Evolutionary conservation across 2,329 filamentous ascomycete species (phyloP), one percentile per base, ranked within the genome.

Genomic region (Leptographium wingfieldii): DNA sequence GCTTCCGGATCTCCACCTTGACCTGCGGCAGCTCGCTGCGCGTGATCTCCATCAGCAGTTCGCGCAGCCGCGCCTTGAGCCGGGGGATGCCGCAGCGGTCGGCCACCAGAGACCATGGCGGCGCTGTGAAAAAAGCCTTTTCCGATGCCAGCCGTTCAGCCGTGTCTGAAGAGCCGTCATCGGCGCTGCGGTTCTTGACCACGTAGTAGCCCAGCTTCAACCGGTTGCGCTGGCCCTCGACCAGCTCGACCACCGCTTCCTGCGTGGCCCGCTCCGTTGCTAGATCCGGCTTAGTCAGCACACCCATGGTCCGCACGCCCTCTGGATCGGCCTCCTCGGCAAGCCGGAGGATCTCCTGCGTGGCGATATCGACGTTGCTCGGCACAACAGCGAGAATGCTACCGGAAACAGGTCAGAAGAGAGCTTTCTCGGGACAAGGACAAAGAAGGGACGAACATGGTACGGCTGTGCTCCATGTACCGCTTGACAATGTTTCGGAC

Each of bases 221-320:
- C 1, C 73, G 66, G 1, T 71, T 69, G 3, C 72, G 69, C 16
- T 73, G 75, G 0, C 76, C 76, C 0, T 58, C 54, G 0, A 80
- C 70, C 0, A 78, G 72, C 4, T 79, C 71, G 3, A 75, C 67
- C 1, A 76, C 69, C 1, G 71, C 71, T 0, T 69, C 65, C 31
- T 75, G 69, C 0, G 69, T 74, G 0, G 70, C 69, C 0, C 66
- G 60, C 55, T 81, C 78, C 0, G 67, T 67, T 0, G 78, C 76
- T 0, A 85, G 69, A 60, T 87, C 84, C 0, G 81, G 78, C 63
- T 86, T 86, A 0, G 83, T 86, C 0, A 86, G 71, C 0, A 80
- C 74, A 0, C 74, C 76, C 9, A 80, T 66, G 0, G 77, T 80
- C 0, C 77, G 63, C 4, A 67, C 62, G 0, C 77, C 76, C 0